phyloP scores from a whole-genome alignment of 768 basidiomycete species.

The Ephemerocybe angulata region DNA sequence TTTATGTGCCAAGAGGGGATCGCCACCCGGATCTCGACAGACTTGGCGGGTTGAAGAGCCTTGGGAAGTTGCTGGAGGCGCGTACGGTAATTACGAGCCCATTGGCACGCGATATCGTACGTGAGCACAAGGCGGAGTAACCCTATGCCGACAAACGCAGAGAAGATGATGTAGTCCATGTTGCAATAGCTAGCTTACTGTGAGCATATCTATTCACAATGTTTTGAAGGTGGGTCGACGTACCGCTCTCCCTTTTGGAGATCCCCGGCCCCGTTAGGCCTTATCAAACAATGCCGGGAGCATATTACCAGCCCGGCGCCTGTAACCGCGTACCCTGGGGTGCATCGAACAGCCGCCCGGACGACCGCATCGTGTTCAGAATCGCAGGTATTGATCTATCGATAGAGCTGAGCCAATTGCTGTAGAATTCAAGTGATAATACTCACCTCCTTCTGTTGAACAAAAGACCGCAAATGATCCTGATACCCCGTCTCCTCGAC shows the following conservation, averaged over 20 bases:
- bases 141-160: conserved; percentile 7
- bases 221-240: conserved; percentile 19
- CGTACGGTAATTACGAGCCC: conserved; percentile 19
- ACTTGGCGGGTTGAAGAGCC: conserved; percentile 3
- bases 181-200: conserved; percentile 26
- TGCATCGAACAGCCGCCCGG: conserved; percentile 19
- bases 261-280: conserved; percentile 24
- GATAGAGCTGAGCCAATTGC: conserved; percentile 18
- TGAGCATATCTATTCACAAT: conserved; percentile 3
- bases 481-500: conserved; percentile 2
- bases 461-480: background rate
- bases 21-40: conserved; percentile 3
- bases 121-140: conserved; percentile 19
- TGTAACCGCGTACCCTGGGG: conserved; percentile 21
- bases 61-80: conserved; percentile 11
- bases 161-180: conserved; percentile 33
- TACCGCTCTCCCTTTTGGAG: conserved; percentile 30
- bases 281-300: conserved; percentile 21
- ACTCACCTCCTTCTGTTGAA: background rate
- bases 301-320: conserved; percentile 23
- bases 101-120: conserved; percentile 34
- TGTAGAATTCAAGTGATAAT: conserved; percentile 15
- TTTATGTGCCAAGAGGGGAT: conserved; percentile 28
- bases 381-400: conserved; percentile 6
- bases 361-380: conserved; percentile 24